phyloP scores from a whole-genome alignment of 495 filamentous ascomycete genomes.

The Trichoderma asperelloides region DNA sequence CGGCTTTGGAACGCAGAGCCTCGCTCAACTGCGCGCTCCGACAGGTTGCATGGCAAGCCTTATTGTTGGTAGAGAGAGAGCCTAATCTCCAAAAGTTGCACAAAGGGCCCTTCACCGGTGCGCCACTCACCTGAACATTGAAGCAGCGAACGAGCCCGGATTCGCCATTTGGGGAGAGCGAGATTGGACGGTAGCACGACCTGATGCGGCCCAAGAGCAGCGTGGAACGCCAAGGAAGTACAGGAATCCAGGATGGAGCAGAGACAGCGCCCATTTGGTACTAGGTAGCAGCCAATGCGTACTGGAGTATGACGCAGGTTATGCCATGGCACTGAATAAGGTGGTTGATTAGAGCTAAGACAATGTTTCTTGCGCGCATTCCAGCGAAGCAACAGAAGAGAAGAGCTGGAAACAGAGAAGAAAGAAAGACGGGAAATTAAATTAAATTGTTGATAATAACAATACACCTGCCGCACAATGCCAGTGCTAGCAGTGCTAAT shows the following conservation, averaged over 20 bases:
- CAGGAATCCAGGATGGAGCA: background rate
- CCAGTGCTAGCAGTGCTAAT: too few relatives aligned
- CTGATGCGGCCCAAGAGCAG: background rate
- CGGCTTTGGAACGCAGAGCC: background rate
- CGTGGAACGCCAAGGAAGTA: background rate
- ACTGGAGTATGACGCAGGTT: conserved; percentile 1
- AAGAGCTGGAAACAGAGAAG: background rate
- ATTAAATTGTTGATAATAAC: too few relatives aligned
- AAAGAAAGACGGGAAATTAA: background rate
- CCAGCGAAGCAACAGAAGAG: background rate
- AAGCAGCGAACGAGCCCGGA: background rate
- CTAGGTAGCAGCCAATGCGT: background rate
- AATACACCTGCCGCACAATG: too few relatives aligned
- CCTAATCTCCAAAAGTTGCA: background rate
- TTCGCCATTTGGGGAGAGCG: background rate
- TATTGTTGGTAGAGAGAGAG: background rate
- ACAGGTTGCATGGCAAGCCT: background rate
- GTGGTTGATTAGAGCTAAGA: conserved; percentile 4
- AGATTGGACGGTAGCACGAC: background rate
- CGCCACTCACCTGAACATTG: background rate
- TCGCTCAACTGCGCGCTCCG: too few relatives aligned
- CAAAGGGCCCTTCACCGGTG: conserved; percentile 1
- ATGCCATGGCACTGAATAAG: background rate
- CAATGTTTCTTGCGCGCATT: background rate
- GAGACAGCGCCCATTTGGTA: background rate